These are phyloP conservation scores for Abrus pulchellus DNA, from an alignment of 306 rosid species.

Conservation along the genomic window DNA sequence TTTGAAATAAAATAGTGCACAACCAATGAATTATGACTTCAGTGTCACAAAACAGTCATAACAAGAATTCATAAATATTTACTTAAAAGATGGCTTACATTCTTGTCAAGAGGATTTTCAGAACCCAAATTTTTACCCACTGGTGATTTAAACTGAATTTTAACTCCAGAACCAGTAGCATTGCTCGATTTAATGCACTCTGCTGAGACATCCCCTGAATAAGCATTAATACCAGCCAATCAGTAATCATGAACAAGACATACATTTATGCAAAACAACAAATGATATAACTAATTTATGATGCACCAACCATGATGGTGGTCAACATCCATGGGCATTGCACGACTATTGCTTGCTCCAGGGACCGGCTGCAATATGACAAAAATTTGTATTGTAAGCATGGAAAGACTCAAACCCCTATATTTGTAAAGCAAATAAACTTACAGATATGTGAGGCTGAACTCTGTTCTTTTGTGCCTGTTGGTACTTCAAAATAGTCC, in stretches of 20 bases:
- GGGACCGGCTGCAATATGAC: slow-evolving; percentile 63
- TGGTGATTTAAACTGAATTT: slow-evolving; percentile 80
- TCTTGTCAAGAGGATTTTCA: slow-evolving; percentile 74
- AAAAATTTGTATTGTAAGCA: slow-evolving; percentile 46
- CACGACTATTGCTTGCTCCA: slow-evolving; percentile 69
- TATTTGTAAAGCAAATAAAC: slow-evolving; percentile 42
- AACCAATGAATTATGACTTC: slow-evolving; percentile 1
- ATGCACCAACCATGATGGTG: slow-evolving; percentile 69
- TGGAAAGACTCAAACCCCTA: slow-evolving; percentile 9
- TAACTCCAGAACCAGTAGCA: slow-evolving; percentile 67
- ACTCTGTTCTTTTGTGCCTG: slow-evolving; percentile 81
- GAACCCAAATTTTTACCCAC: slow-evolving; percentile 62
- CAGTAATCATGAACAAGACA: slow-evolving; percentile 18
- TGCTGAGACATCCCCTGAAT: slow-evolving; percentile 66
- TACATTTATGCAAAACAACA: not conserved
- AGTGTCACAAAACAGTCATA: not conserved
- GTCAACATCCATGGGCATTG: slow-evolving; percentile 64
- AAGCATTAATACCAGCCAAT: slow-evolving; percentile 50
- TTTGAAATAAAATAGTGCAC: slow-evolving; percentile 22
- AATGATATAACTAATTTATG: not conserved
- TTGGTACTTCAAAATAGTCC: slow-evolving; percentile 91
- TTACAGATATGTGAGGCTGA: slow-evolving; percentile 68
- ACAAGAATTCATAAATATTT: not conserved
- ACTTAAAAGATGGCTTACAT: slow-evolving; percentile 57
- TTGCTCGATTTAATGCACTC: slow-evolving; percentile 70